These are phyloP conservation scores for Clitopilus passeckerianus DNA, from an alignment of 768 basidiomycete genomes.

Conservation along the genomic window DNA sequence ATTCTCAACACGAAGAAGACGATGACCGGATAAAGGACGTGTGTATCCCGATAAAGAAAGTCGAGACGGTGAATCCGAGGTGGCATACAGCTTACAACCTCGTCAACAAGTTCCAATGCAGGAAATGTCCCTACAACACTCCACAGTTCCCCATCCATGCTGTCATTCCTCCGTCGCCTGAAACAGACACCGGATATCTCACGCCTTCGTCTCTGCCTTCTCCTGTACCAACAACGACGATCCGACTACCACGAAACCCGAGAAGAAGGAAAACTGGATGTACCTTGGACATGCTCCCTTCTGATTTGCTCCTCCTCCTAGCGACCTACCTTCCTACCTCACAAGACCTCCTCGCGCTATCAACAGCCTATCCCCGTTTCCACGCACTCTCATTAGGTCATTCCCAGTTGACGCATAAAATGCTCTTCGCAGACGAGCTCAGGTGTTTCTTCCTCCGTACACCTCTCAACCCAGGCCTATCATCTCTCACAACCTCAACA, in stretches of 20 bases:
- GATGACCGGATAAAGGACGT: not conserved
- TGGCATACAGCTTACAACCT: slow-evolving; percentile 19
- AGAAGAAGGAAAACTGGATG: slow-evolving; percentile 18
- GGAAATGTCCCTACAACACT: slow-evolving; percentile 31
- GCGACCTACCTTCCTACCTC: slow-evolving; percentile 26
- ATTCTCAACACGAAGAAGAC: not conserved
- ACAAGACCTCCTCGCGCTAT: slow-evolving; percentile 31
- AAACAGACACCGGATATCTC: not conserved
- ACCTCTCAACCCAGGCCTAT: slow-evolving; percentile 17
- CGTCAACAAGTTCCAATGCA: slow-evolving; percentile 25
- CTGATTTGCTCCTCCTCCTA: slow-evolving; percentile 30
- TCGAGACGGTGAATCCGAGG: slow-evolving; percentile 20
- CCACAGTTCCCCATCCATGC: slow-evolving; percentile 21
- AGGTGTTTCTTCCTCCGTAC: slow-evolving; percentile 40
- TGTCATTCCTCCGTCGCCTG: not conserved
- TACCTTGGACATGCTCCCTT: slow-evolving; percentile 27
- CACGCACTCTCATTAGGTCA: slow-evolving; percentile 19
- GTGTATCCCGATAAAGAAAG: slow-evolving; percentile 1
- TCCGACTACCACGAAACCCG: slow-evolving; percentile 17
- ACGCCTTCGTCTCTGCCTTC: not conserved
- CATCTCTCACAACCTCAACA: not conserved
- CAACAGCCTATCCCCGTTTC: slow-evolving; percentile 35
- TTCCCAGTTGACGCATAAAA: slow-evolving; percentile 17
- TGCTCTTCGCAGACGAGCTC: slow-evolving; percentile 36
- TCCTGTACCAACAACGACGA: slow-evolving; percentile 8